Evolutionary conservation across 306 rosid species (phyloP).

Genomic region (Alnus glutinosa): DNA sequence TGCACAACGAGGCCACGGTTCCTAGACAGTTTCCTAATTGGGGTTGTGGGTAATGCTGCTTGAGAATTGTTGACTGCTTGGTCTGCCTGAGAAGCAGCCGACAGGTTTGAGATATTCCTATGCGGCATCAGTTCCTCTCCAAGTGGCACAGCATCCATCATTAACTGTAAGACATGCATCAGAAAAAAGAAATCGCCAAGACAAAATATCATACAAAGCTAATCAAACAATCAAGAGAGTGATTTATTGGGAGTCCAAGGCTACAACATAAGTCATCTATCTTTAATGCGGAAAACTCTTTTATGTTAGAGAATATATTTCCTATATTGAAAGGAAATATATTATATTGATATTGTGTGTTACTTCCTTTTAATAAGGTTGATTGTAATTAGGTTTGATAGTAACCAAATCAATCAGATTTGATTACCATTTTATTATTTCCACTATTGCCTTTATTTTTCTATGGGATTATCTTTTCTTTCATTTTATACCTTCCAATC

Average conservation of each 20-base stretch:
- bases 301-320: too few species aligned
- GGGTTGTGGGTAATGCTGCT: constrained; percentile 40
- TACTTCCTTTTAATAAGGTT: too few species aligned
- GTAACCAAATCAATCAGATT: too few species aligned
- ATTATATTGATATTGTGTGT: too few species aligned
- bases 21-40: constrained; percentile 61
- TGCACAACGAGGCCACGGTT: constrained; percentile 61
- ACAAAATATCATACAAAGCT: not conserved
- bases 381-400: too few species aligned
- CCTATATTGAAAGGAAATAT: too few species aligned
- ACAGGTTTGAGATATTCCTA: constrained; percentile 33
- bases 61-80: constrained; percentile 24
- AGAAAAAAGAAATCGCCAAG: constrained; percentile 5
- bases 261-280: not conserved
- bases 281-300: not conserved
- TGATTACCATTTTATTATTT: too few species aligned
- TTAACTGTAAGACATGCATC: constrained; percentile 49
- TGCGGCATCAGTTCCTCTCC: constrained; percentile 77
- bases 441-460: too few species aligned
- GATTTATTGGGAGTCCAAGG: not conserved
- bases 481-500: constrained; percentile 76
- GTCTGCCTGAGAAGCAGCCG: constrained; percentile 28
- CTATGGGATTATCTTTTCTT: too few species aligned
- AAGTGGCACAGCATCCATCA: constrained; percentile 54
- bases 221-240: not conserved